Evolutionary conservation across 164 flowering plant species (phyloP).

Genomic region (Sextonia rubra): DNA sequence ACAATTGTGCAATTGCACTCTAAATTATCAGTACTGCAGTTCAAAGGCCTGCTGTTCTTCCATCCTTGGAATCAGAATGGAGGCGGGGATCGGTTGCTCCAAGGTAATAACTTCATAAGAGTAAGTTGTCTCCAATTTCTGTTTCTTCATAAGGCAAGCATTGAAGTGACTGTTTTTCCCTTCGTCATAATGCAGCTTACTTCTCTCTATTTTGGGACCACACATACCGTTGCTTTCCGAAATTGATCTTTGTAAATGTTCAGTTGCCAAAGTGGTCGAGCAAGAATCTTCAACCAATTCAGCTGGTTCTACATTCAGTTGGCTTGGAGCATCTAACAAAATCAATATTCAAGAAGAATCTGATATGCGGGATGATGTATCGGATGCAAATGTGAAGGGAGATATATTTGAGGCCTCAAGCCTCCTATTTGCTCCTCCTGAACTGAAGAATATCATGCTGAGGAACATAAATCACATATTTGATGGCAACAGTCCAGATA

Average conservation of each 20-base stretch:
- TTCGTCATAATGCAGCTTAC: constrained; percentile 49
- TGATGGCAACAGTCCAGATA: constrained; percentile 24
- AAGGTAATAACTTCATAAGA: constrained; percentile 39
- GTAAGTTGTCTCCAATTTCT: not conserved
- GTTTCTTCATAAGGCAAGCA: constrained; percentile 7
- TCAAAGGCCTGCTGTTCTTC: constrained; percentile 72
- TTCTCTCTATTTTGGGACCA: constrained; percentile 81
- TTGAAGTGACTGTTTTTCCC: constrained; percentile 5
- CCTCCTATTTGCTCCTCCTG: constrained; percentile 71
- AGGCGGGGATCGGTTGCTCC: constrained; percentile 78
- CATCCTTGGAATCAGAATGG: constrained; percentile 86
- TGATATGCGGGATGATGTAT: constrained; percentile 43
- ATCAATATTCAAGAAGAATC: constrained; percentile 36
- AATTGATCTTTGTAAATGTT: constrained; percentile 56
- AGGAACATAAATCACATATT: constrained; percentile 22
- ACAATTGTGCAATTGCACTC: constrained; percentile 55
- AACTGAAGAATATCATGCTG: constrained; percentile 43
- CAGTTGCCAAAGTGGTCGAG: constrained; percentile 30
- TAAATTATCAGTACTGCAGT: constrained; percentile 71
- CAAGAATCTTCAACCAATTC: constrained; percentile 34
- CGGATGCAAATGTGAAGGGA: constrained; percentile 35
- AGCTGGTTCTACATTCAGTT: constrained; percentile 20
- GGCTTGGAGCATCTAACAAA: constrained; percentile 30
- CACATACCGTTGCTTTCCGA: constrained; percentile 68
- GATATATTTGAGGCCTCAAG: constrained; percentile 59